These are phyloP conservation scores for Lizonia empirigonia DNA, from an alignment of 2,329 filamentous ascomycete species.

Conservation along the genomic window DNA sequence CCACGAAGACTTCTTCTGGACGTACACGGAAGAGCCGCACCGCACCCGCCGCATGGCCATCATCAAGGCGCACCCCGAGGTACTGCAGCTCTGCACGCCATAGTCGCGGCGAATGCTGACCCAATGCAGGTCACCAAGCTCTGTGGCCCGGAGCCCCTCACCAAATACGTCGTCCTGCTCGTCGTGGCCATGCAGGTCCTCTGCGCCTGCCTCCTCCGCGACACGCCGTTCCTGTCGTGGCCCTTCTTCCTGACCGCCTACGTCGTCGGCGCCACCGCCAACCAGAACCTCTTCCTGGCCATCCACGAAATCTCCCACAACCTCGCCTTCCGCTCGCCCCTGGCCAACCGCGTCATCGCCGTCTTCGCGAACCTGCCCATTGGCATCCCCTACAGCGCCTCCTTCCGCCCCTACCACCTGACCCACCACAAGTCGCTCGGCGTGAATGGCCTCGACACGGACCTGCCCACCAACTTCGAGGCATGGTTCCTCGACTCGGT, in stretches of 20 bases:
- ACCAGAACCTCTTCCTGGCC: slow-evolving; percentile 97
- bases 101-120: slow-evolving; percentile 12
- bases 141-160: slow-evolving; percentile 93
- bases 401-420: slow-evolving; percentile 96
- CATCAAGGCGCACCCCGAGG: slow-evolving; percentile 97
- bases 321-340: slow-evolving; percentile 81
- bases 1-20: slow-evolving; percentile 86
- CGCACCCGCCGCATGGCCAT: slow-evolving; percentile 88
- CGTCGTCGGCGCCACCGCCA: slow-evolving; percentile 88
- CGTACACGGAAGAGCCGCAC: slow-evolving; percentile 97
- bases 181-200: slow-evolving; percentile 83
- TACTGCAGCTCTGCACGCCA: slow-evolving; percentile 47
- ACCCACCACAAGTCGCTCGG: slow-evolving; percentile 99
- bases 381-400: slow-evolving; percentile 92
- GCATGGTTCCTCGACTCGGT: slow-evolving; percentile 93
- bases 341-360: slow-evolving; percentile 83
- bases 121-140: slow-evolving; percentile 82
- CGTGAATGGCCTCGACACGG: slow-evolving; percentile 93
- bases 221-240: slow-evolving; percentile 80
- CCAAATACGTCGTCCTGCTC: slow-evolving; percentile 85
- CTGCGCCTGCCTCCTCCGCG: slow-evolving; percentile 76
- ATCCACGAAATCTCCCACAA: slow-evolving; percentile 99
- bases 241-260: slow-evolving; percentile 88
- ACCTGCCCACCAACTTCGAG: slow-evolving; percentile 90
- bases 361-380: slow-evolving; percentile 96